Base-by-base conservation (phyloP, 495 filamentous ascomycete species). In the Hypoxylon subgilvum region DNA sequence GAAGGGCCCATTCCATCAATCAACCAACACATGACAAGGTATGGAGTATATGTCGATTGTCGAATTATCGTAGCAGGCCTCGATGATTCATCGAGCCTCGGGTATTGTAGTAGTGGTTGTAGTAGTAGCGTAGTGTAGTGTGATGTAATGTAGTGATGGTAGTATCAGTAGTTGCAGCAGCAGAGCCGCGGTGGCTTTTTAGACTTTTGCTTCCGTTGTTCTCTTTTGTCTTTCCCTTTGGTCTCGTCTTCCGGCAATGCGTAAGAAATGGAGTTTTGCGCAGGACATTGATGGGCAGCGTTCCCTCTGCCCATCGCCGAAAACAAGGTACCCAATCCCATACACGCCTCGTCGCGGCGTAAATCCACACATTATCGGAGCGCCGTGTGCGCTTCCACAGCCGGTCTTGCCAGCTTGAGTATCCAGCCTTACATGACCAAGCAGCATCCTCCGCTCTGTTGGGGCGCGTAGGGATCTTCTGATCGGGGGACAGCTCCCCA, bases 381-480 rank as follows among this genome's bases (percentile, higher is more conserved):
- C 40, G 18, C 23, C 41, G 14, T 31, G 41, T 22, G 47, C 25
- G 48, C 48, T 28, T 30, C 39, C 42, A 46, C 46, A 49, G 32
- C 25, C 41, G 51, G 48, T 31, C 40, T 52, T 34, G 52, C 19
- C 31, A 10, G 49, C 47, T 61, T 45, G 46, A 41, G 47, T 53
- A 40, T 45, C 23, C 45, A 30, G 44, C 28, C 61, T 52, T 88
- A 96, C 92, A 96, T 96, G 69, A 97, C 86, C 53, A 88, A 81
- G 78, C 95, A 98, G 84, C 94, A 98, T 62, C 89, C 87, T 69
- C 83, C 88, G 66, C 80, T 88, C 71, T 94, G 90, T 77, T 91
- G 94, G 56, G 92, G 92, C 53, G 93, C 92, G 71, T 98, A 97
- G 32, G 94, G 94, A 75, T 98, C 95, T 67, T 97, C 94, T 66